Base-by-base conservation (phyloP, 2,329 filamentous ascomycete species). In the Phoma sp. region DNA sequence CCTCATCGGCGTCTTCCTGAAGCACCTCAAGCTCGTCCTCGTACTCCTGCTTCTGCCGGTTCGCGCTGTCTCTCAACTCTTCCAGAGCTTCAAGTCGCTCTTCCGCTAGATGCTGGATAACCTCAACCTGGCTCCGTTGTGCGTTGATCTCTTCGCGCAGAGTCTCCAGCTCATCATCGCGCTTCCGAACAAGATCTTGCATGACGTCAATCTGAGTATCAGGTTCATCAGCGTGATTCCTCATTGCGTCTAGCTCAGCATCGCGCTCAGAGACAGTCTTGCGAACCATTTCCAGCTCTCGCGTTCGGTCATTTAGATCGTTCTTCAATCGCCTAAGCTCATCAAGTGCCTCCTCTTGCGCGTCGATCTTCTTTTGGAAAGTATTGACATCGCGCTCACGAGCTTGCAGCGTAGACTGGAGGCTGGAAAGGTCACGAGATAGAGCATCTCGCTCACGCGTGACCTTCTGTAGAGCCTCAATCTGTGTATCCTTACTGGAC, bases 21-120 rank as follows among this genome's bases (percentile, higher is more conserved):
- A 81, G 64, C 5, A 81, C 75, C 30, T 78, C 69, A 14, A 84
- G 80, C 54, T 83, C 83, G 29, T 86, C 82, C 63, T 87, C 82
- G 8, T 87, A 71, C 27, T 82, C 79, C 42, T 83, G 73, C 55
- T 70, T 72, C 27, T 69, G 64, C n/a, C 55, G 65, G 18, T 61
- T 74, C 6, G 85, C 74, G 50, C 80, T 78, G 22, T 78, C 76
- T 22, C 79, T 75, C 9, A 81, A 76, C 55, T 86, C 80, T 51
- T 82, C 79, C 3, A 86, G 74, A 49, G 83, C 79, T 14, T 65
- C 55, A 5, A 74, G 66, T 13, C 72, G 65, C 30, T 75, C 72
- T 27, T 74, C 68, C 11, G 73, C 73, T 27, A 71, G 55, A 11
- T 62, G 65, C 48, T 75, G 69, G 2, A 75, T 57, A 10, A 57